Conservation (phyloP, 768 basidiomycete genomes). For the Coprinopsis cinerea region DNA sequence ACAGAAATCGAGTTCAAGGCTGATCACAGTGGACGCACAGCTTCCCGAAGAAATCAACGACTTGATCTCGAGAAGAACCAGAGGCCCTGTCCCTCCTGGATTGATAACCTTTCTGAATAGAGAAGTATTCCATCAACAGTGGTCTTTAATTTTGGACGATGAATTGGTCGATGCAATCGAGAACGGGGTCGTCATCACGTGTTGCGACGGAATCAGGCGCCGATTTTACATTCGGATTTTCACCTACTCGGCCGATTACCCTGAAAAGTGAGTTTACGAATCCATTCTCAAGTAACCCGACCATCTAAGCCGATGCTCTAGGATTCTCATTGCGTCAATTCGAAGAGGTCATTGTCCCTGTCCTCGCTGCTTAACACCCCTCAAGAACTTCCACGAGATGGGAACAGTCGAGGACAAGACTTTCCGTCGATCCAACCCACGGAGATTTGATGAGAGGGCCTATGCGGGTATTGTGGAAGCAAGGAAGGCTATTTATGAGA, state of each 20-base stretch:
- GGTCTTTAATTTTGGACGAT: conserved; percentile 4
- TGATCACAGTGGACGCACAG: conserved; percentile 9
- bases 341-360: conserved; percentile 30
- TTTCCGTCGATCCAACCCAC: background rate
- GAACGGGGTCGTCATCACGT: conserved; percentile 4
- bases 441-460: background rate
- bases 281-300: background rate
- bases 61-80: background rate
- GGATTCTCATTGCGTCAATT: conserved; percentile 25
- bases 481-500: background rate
- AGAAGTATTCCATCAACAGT: conserved; percentile 4
- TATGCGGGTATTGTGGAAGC: background rate
- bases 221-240: conserved; percentile 4
- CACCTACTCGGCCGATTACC: conserved; percentile 10
- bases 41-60: conserved; percentile 7
- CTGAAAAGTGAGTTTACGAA: conserved; percentile 5
- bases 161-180: background rate
- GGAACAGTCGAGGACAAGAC: conserved; percentile 16
- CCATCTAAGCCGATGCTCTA: conserved; percentile 1
- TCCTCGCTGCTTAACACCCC: conserved; percentile 25
- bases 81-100: background rate
- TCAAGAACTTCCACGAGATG: conserved; percentile 20
- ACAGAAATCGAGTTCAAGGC: background rate
- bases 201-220: conserved; percentile 1
- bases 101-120: background rate